Evolutionary conservation across 805 yeast species (phyloP).

Genomic region (Wickerhamiella sergipiensis): DNA sequence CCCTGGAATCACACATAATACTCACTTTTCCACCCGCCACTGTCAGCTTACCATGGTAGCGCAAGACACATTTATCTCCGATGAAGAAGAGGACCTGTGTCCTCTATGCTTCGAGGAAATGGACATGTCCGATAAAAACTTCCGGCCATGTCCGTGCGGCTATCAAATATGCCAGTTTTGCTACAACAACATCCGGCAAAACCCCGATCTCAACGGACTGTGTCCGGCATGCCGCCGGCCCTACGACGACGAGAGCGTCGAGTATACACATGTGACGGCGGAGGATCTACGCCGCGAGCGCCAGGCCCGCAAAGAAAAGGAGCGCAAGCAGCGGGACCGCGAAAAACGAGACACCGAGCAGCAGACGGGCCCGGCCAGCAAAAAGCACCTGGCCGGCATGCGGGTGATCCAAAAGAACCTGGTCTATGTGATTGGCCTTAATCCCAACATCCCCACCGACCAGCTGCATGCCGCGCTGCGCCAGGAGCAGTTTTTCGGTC

Average conservation of each 20-base stretch:
- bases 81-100: constrained; percentile 68
- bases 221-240: constrained; percentile 96
- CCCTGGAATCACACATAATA: no score
- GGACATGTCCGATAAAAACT: constrained; percentile 91
- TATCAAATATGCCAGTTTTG: constrained; percentile 97
- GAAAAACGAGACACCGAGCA: constrained; percentile 84
- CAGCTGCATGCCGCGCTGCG: constrained; percentile 70
- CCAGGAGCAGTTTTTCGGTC: constrained; percentile 94
- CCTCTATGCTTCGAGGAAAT: constrained; percentile 96
- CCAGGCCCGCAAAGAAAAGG: constrained; percentile 64
- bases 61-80: constrained; percentile 48
- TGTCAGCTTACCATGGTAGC: neutral
- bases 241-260: constrained; percentile 87
- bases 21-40: neutral
- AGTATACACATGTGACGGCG: constrained; percentile 65
- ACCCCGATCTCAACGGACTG: constrained; percentile 87
- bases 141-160: constrained; percentile 99
- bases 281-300: constrained; percentile 80
- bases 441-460: constrained; percentile 75
- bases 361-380: constrained; percentile 30
- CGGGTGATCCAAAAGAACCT: constrained; percentile 96
- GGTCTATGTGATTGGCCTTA: constrained; percentile 90
- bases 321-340: constrained; percentile 66
- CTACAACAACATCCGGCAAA: constrained; percentile 88
- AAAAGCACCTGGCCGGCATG: constrained; percentile 88